A percentile compares a stretch with the other conserved stretches of the same genome.
These are phyloP conservation scores for Coemansia sp. DNA, from an alignment of 192 early-diverging fungal species.

Conservation along the genomic window DNA sequence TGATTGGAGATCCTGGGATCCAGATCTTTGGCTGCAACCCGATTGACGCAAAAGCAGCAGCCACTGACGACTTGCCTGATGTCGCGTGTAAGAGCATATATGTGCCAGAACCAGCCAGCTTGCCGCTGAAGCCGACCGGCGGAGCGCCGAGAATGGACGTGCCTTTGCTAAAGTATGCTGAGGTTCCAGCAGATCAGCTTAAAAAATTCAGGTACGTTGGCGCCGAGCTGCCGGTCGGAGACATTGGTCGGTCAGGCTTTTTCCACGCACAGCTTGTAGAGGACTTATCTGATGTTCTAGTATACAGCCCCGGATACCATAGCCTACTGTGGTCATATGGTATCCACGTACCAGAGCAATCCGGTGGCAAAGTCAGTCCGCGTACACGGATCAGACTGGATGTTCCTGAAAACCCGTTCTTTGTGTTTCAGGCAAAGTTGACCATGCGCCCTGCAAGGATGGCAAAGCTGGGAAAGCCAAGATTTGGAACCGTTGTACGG, in stretches of 20 bases:
- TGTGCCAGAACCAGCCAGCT: conserved; percentile 17
- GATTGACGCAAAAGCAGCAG: background rate
- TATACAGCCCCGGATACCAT: conserved; percentile 14
- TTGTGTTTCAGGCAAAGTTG: conserved; percentile 40
- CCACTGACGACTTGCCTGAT: background rate
- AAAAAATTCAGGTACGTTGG: conserved; percentile 25
- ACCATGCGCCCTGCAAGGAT: conserved; percentile 8
- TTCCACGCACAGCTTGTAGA: conserved; percentile 23
- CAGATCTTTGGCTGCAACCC: conserved; percentile 33
- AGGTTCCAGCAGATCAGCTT: conserved; percentile 14
- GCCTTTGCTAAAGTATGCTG: conserved; percentile 25
- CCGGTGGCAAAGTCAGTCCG: conserved; percentile 2
- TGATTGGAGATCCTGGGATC: background rate
- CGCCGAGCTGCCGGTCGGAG: conserved; percentile 21
- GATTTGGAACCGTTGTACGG: conserved; percentile 32
- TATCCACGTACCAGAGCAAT: conserved; percentile 1
- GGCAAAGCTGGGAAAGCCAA: conserved; percentile 4
- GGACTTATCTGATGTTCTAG: background rate
- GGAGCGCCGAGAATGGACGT: conserved; percentile 21
- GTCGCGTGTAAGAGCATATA: conserved; percentile 17
- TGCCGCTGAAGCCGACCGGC: conserved; percentile 25
- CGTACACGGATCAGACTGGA: conserved; percentile 45
- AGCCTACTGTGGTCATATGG: conserved; percentile 14
- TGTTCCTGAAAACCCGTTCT: conserved; percentile 49
- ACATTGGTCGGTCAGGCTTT: conserved; percentile 13